These are phyloP conservation scores for Colletotrichum australisinense DNA, from an alignment of 2,329 filamentous ascomycete species.

Conservation along the genomic window DNA sequence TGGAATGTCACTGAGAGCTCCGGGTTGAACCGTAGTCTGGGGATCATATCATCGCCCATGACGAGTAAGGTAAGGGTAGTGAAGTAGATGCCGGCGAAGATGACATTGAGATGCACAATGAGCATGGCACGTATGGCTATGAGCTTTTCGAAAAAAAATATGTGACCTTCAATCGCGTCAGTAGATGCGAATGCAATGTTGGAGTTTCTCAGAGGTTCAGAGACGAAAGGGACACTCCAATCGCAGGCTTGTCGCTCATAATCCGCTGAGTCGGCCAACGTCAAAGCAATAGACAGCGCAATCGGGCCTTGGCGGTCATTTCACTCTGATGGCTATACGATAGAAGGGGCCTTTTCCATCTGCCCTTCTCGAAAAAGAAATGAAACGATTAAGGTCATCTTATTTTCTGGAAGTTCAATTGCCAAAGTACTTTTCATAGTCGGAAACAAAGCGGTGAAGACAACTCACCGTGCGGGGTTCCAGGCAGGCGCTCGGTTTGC, in stretches of 20 bases:
- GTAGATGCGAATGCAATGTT: too few species aligned
- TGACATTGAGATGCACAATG: too few species aligned
- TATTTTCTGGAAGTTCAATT: background rate
- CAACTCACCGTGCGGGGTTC: conserved; percentile 6
- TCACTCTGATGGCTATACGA: background rate
- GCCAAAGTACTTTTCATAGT: background rate
- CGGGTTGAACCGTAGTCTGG: background rate
- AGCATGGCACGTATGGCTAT: too few species aligned
- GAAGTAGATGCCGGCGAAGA: background rate
- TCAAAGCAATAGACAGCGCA: background rate
- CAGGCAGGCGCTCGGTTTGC: conserved; percentile 18
- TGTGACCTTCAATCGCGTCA: too few species aligned
- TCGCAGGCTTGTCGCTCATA: background rate
- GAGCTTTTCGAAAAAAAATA: too few species aligned
- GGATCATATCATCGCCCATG: background rate
- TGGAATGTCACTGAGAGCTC: too few species aligned
- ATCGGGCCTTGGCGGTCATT: background rate
- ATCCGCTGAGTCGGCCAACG: background rate
- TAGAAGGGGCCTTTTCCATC: background rate
- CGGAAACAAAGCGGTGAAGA: background rate
- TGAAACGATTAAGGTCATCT: fast-evolving
- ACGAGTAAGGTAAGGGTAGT: background rate
- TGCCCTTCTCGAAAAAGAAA: background rate
- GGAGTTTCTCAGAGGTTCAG: too few species aligned
- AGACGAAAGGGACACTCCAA: too few species aligned